Evolutionary conservation across 768 basidiomycete species (phyloP).

Genomic region (Gymnopilus junonius): DNA sequence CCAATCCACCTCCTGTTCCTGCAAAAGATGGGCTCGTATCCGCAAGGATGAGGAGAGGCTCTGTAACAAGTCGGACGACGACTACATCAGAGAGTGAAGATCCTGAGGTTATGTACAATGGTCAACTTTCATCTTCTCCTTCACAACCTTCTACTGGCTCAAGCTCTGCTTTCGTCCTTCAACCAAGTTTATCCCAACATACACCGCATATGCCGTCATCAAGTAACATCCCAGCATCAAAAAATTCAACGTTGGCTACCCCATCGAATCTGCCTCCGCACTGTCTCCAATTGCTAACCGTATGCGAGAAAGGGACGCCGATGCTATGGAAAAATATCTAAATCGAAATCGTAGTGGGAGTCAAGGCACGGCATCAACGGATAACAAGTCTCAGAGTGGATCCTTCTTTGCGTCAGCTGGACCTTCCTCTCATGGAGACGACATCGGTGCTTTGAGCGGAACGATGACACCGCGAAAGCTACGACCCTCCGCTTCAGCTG

Average conservation of each 20-base stretch:
- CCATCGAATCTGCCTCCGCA: constrained; percentile 46
- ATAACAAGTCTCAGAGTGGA: constrained; percentile 68
- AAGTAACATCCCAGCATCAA: constrained; percentile 36
- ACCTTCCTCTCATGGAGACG: constrained; percentile 58
- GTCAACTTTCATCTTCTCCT: constrained; percentile 65
- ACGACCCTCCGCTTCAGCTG: constrained; percentile 78
- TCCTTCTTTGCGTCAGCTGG: constrained; percentile 52
- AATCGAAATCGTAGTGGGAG: constrained; percentile 84
- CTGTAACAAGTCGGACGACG: constrained; percentile 80
- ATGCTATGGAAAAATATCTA: constrained; percentile 87
- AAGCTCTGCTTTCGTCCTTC: constrained; percentile 43
- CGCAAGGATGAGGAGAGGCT: constrained; percentile 76
- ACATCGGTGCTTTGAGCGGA: constrained; percentile 54
- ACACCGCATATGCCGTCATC: constrained; percentile 34
- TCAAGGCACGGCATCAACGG: constrained; percentile 72
- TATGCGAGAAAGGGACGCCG: constrained; percentile 83
- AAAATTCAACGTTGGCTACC: constrained; percentile 40
- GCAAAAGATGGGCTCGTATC: constrained; percentile 47
- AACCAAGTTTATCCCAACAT: constrained; percentile 29
- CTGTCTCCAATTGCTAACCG: constrained; percentile 81
- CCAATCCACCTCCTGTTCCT: constrained; percentile 50
- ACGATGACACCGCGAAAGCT: constrained; percentile 64
- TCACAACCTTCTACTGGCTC: constrained; percentile 57
- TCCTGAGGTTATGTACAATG: constrained; percentile 50
- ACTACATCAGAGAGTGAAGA: constrained; percentile 78